Evolutionary conservation across 2,329 filamentous ascomycete genomes (phyloP), one percentile per base, ranked within the genome.

Genomic region (Orbilia quercus): DNA sequence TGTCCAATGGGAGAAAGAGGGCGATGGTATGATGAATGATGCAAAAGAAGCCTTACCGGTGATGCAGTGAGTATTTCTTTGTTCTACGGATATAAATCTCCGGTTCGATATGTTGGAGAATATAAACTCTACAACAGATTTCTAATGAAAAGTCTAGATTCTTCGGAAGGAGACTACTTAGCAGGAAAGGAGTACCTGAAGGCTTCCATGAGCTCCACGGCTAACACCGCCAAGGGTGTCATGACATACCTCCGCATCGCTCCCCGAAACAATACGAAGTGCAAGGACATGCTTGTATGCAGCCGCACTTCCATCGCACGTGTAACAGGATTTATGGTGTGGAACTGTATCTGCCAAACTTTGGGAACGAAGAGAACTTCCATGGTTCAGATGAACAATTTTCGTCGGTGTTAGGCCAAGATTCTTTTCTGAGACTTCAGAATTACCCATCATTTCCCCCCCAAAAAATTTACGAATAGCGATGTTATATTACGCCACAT

Each of bases 31-130:
- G 93, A 92, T 92, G n/a, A 83, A 84, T 48, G 89, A 85, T 79
- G 84, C 90, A 59, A 92, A 96, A 9, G 93, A 98, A 84, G 93
- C 96, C 85, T 79, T 93, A 78, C 92, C 93, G 0, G 85, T 97
- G 72, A 97, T 97, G 92, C 87, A 90, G 78, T 97, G 54, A 58
- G 51, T 45, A 31, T 9, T 40, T 12, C 36, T 4, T 14, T 16
- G 12, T 14, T 40, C 36, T 40, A 40, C n/a, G 31, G 11, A 7
- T 18, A n/a, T n/a, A n/a, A n/a, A n/a, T n/a, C n/a, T n/a, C n/a
- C n/a, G n/a, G n/a, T n/a, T n/a, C n/a, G n/a, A n/a, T n/a, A n/a
- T n/a, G n/a, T n/a, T n/a, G n/a, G n/a, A n/a, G n/a, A n/a, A n/a
- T n/a, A n/a, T n/a, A n/a, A n/a, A n/a, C n/a, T n/a, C n/a, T n/a